These are phyloP conservation scores for Tremella fuciformis DNA, from an alignment of 768 basidiomycete species.

Conservation along the genomic window DNA sequence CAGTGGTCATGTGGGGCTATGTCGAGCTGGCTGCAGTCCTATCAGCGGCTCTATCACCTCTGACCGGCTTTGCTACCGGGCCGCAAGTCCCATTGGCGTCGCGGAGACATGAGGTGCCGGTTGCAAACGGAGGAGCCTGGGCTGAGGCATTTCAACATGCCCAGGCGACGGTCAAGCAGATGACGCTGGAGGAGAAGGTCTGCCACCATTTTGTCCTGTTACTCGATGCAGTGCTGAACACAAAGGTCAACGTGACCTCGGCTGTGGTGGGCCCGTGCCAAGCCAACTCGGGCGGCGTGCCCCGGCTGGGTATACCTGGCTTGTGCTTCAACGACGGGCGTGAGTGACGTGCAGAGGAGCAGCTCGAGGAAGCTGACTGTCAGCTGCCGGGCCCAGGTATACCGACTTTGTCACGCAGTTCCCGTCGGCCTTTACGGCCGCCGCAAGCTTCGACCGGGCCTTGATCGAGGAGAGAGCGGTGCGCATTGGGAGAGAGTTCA, in stretches of 20 bases:
- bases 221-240: not conserved
- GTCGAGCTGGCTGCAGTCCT: too few relatives aligned
- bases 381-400: constrained; percentile 45
- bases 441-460: constrained; percentile 62
- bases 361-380: not conserved
- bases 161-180: constrained; percentile 22
- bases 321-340: constrained; percentile 46
- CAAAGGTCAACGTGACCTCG: constrained; percentile 43
- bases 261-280: constrained; percentile 43
- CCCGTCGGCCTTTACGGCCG: constrained; percentile 45
- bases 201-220: constrained; percentile 1
- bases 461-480: constrained; percentile 74
- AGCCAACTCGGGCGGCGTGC: constrained; percentile 44
- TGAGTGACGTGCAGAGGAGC: constrained; percentile 17
- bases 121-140: constrained; percentile 38
- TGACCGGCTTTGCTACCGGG: not conserved
- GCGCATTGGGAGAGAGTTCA: constrained; percentile 77
- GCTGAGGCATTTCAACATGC: constrained; percentile 25
- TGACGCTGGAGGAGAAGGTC: constrained; percentile 50
- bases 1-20: too few relatives aligned
- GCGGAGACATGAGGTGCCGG: not conserved
- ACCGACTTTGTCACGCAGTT: constrained; percentile 49
- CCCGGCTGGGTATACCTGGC: constrained; percentile 40
- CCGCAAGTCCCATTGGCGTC: not conserved
- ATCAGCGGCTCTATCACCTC: too few relatives aligned